These are phyloP conservation scores for Carnegiea gigantea DNA, from an alignment of 179 eudicot genomes.

Conservation along the genomic window DNA sequence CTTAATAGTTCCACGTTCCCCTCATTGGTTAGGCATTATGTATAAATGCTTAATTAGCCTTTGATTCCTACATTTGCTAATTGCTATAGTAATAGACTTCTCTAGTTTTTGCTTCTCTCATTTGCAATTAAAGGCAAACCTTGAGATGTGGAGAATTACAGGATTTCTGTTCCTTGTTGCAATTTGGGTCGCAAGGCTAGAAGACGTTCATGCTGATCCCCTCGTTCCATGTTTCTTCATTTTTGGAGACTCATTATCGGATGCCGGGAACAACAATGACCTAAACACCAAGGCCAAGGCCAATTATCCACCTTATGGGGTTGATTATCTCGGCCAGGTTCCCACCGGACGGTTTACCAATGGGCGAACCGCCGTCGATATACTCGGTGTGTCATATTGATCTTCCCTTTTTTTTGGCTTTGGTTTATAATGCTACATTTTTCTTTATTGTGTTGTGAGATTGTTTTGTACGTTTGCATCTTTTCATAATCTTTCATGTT, in stretches of 20 bases:
- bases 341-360: constrained; percentile 62
- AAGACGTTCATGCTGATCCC: constrained; percentile 15
- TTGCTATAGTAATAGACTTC: background rate
- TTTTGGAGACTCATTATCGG: constrained; percentile 63
- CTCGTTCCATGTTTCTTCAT: constrained; percentile 60
- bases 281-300: constrained; percentile 40
- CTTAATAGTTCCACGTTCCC: background rate
- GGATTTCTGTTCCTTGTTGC: background rate
- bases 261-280: constrained; percentile 56
- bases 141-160: constrained; percentile 10
- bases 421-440: too few species aligned
- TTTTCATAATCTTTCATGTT: too few species aligned
- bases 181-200: background rate
- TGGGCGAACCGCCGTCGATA: constrained; percentile 47
- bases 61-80: background rate
- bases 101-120: background rate
- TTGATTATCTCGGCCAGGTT: constrained; percentile 41
- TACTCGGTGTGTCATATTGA: constrained; percentile 33
- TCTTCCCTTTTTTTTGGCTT: too few species aligned
- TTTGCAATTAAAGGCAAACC: background rate
- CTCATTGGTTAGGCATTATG: background rate
- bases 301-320: constrained; percentile 55
- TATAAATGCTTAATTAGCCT: background rate
- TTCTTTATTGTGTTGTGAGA: too few species aligned
- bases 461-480: too few species aligned